Evolutionary conservation across 106 monocot genomes (phyloP).

Genomic region (Iris macrosiphon): DNA sequence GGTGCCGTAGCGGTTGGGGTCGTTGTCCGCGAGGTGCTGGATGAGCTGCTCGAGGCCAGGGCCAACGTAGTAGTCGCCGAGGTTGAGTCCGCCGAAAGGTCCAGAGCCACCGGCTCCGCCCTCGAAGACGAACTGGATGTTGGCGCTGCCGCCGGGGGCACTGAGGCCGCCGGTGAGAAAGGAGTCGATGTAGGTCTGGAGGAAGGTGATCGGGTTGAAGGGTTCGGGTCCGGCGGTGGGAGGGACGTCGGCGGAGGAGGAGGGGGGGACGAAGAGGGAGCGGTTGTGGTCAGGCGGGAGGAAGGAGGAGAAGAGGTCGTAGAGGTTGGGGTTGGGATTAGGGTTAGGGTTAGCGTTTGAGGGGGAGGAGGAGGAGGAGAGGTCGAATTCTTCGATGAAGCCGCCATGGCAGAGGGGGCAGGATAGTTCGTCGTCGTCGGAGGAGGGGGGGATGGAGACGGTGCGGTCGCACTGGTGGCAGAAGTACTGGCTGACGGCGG

Average conservation of each 20-base stretch:
- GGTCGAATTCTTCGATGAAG: conserved; percentile 75
- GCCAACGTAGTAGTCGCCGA: conserved; percentile 88
- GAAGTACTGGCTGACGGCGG: conserved; percentile 43
- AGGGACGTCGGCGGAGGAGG: neutral
- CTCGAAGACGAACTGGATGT: conserved; percentile 80
- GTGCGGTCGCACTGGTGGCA: conserved; percentile 81
- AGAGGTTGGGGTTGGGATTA: conserved; percentile 7
- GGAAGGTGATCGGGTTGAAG: conserved; percentile 35
- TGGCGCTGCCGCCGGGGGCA: conserved; percentile 57
- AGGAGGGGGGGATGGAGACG: conserved; percentile 35
- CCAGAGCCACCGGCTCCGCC: conserved; percentile 17
- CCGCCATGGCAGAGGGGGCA: conserved; percentile 77
- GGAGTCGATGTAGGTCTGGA: conserved; percentile 38
- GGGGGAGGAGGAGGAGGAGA: conserved; percentile 25
- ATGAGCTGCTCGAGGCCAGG: conserved; percentile 82
- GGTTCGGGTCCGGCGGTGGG: conserved; percentile 13
- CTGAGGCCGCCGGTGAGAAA: conserved; percentile 48
- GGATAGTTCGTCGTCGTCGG: conserved; percentile 42
- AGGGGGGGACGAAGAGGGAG: conserved; percentile 7
- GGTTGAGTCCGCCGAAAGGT: conserved; percentile 45
- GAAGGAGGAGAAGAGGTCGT: conserved; percentile 21
- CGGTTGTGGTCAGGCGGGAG: conserved; percentile 19
- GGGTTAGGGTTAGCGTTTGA: conserved; percentile 6
- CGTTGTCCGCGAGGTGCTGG: conserved; percentile 84
- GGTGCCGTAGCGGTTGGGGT: conserved; percentile 86